Evolutionary conservation across 306 rosid genomes (phyloP), one percentile per base, ranked within the genome.

Genomic region (Sophora flavescens): DNA sequence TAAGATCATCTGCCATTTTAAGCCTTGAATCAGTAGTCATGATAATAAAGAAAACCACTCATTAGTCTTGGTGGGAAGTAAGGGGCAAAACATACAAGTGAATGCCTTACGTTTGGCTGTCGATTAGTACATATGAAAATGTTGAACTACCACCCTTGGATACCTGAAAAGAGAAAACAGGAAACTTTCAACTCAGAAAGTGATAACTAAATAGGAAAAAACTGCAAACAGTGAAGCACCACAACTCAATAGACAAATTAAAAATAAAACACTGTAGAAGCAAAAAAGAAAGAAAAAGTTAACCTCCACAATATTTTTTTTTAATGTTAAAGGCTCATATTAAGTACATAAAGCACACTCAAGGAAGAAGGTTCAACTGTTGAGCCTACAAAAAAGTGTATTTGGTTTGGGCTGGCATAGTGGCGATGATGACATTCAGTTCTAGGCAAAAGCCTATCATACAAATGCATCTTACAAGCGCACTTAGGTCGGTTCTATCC

Each of bases 131-230:
- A 72, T 89, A 95, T 39, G 96, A 74, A 78, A 95, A 88, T 3
- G 97, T 89, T 80, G 98, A 90, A 77, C 74, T 89, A 7, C 96
- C 98, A n/a, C 84, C 92, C 75, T 90, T 59, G 42, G 97, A 80
- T 68, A 90, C 91, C 97, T 95, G 90, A 60, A 84, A 83, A 81
- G 59, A 18, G 48, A 68, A 74, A 38, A 39, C 5, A 68, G 45
- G 28, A 62, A 11, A 41, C 53, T 67, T 44, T 52, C 73, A 76
- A 61, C 39, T 52, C 15, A 66, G 60, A 13, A 53, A 48, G 11
- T 36, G 47, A 54, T 39, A 28, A 53, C 53, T 48, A 22, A 57
- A 32, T 6, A 51, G 33, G 64, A 17, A 8, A 71, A 16, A 76
- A 42, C 50, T 26, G 67, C 18, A 59, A 39, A 69, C 17, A 68